phyloP scores from a whole-genome alignment of 2,329 filamentous ascomycete species.

The Cladosporium cucumerinum region DNA sequence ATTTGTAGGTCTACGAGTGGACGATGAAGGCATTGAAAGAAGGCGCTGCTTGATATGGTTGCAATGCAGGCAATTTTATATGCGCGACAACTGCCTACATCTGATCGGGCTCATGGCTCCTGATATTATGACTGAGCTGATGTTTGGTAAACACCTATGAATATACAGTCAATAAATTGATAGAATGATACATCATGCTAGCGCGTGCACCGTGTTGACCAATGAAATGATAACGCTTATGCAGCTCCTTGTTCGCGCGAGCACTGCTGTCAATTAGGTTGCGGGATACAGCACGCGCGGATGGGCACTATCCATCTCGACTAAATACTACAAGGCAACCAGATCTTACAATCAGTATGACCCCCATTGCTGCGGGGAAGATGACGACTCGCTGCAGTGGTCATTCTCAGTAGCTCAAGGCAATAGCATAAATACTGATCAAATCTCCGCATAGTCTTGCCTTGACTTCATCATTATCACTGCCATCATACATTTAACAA shows the following conservation, averaged over 20 bases:
- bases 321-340: not conserved
- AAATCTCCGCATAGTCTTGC: not conserved
- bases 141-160: not conserved
- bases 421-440: not conserved
- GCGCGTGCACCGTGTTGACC: not conserved
- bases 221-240: not conserved
- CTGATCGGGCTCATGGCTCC: not conserved
- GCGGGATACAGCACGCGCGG: not conserved
- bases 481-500: not conserved
- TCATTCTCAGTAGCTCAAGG: not conserved
- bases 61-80: not conserved
- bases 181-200: not conserved
- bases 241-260: not conserved
- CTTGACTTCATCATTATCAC: not conserved
- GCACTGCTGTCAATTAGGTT: not conserved
- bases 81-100: not conserved
- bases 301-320: not conserved
- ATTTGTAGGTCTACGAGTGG: constrained; percentile 67
- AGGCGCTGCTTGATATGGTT: constrained; percentile 11
- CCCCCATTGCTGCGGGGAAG: not conserved
- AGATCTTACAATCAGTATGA: not conserved
- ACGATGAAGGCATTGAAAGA: constrained; percentile 57
- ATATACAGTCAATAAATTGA: not conserved
- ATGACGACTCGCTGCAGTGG: not conserved
- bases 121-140: not conserved